A percentile compares a stretch with the other conserved stretches of the same genome.
Conservation (phyloP, 148 eudicot species). For the Fagopyrum homotropicum region DNA sequence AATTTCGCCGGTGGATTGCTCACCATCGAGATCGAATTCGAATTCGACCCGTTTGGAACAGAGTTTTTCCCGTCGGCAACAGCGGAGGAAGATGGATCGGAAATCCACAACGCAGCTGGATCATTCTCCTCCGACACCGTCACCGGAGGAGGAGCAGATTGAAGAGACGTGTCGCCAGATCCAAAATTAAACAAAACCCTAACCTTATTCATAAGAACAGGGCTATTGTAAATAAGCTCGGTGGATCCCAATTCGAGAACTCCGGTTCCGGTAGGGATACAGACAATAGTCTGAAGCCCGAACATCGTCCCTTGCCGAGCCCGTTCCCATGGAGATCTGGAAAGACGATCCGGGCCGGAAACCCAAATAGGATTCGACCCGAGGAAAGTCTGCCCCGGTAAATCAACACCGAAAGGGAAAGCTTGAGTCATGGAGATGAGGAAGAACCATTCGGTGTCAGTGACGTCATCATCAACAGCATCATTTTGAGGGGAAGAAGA, state of each 20-base stretch:
- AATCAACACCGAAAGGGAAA: slow-evolving; percentile 45
- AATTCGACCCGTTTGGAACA: background rate
- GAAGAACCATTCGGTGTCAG: slow-evolving; percentile 84
- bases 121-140: slow-evolving; percentile 39
- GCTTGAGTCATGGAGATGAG: slow-evolving; percentile 72
- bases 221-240: slow-evolving; percentile 33
- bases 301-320: slow-evolving; percentile 43
- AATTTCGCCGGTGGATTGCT: slow-evolving; percentile 9
- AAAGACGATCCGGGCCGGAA: slow-evolving; percentile 40
- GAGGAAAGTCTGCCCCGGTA: slow-evolving; percentile 62
- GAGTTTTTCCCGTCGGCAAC: background rate
- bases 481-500: slow-evolving; percentile 17
- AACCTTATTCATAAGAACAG: slow-evolving; percentile 40
- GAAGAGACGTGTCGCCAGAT: background rate
- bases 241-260: slow-evolving; percentile 76
- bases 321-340: slow-evolving; percentile 39
- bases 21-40: background rate
- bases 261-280: slow-evolving; percentile 47
- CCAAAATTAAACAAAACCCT: slow-evolving; percentile 35
- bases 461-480: slow-evolving; percentile 65
- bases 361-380: slow-evolving; percentile 46
- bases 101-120: slow-evolving; percentile 65
- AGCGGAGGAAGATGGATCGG: slow-evolving; percentile 31
- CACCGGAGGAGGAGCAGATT: background rate
- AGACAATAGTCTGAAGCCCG: slow-evolving; percentile 62